Conservation (phyloP, 345 rosid species). For the Pistacia integerrima region DNA sequence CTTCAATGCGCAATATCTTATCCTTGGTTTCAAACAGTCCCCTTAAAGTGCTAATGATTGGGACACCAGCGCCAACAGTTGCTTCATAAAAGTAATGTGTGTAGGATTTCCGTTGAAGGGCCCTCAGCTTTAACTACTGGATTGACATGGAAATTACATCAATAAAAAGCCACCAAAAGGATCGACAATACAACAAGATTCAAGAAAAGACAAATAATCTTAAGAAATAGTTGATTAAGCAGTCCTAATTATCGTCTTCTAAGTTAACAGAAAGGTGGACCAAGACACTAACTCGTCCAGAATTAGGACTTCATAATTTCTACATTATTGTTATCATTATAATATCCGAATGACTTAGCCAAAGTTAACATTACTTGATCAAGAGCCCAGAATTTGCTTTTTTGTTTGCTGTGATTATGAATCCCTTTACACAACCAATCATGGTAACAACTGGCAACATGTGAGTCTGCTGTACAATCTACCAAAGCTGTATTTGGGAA, state of each 20-base stretch:
- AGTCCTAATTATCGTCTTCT: neutral
- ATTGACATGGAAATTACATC: conserved; percentile 20
- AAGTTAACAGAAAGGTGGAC: neutral
- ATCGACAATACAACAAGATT: neutral
- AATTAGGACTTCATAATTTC: neutral
- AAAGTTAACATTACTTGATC: conserved; percentile 58
- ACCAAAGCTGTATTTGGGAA: conserved; percentile 94
- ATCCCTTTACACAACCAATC: conserved; percentile 93
- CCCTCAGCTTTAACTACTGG: conserved; percentile 87
- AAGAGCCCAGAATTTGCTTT: conserved; percentile 98
- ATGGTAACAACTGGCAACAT: conserved; percentile 70
- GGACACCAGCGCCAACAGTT: conserved; percentile 99
- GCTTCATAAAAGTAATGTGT: conserved; percentile 99
- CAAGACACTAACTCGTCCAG: neutral
- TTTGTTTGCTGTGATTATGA: conserved; percentile 93
- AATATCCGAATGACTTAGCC: neutral
- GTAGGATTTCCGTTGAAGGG: conserved; percentile 94
- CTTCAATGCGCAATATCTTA: conserved; percentile 81
- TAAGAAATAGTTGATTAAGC: neutral
- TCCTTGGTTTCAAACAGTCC: conserved; percentile 98
- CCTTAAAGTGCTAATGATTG: conserved; percentile 90
- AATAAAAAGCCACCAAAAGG: conserved; percentile 15
- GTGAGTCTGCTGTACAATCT: conserved; percentile 97
- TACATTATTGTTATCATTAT: neutral
- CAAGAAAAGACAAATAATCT: neutral